phyloP scores from a whole-genome alignment of 208 protist genomes.

The Tritrichomonas musculus region DNA sequence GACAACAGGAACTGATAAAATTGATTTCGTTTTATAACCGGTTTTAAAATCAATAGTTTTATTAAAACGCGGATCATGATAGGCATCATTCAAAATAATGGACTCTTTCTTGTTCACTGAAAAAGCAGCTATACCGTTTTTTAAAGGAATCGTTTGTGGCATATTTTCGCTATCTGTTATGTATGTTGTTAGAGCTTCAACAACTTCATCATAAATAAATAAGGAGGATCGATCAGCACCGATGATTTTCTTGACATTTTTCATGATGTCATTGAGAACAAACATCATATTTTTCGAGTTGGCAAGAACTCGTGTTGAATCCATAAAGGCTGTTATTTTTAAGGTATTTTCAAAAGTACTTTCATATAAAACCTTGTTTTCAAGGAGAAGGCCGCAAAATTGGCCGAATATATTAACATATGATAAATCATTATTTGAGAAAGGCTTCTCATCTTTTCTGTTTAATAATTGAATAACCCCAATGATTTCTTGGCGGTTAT shows the following conservation, averaged over 20 bases:
- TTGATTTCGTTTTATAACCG: background rate
- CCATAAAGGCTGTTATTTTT: background rate
- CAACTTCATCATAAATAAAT: background rate
- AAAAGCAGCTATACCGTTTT: background rate
- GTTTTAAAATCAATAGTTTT: background rate
- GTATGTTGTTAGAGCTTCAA: background rate
- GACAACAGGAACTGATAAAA: background rate
- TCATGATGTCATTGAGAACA: background rate
- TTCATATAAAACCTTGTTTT: background rate
- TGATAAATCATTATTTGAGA: background rate
- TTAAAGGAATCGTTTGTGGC: background rate
- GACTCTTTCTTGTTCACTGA: background rate
- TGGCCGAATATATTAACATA: background rate
- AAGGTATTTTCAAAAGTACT: too few species aligned
- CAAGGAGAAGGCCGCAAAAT: background rate
- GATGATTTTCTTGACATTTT: background rate
- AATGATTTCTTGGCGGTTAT: background rate
- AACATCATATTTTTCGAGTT: background rate
- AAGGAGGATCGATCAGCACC: background rate
- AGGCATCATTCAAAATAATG: background rate
- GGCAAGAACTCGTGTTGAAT: background rate
- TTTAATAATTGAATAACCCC: background rate
- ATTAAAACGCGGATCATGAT: constrained; percentile 19
- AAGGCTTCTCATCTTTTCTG: background rate
- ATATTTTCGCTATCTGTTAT: background rate